phyloP scores from a whole-genome alignment of 768 basidiomycete genomes.

The Leccinum fibrillosum region DNA sequence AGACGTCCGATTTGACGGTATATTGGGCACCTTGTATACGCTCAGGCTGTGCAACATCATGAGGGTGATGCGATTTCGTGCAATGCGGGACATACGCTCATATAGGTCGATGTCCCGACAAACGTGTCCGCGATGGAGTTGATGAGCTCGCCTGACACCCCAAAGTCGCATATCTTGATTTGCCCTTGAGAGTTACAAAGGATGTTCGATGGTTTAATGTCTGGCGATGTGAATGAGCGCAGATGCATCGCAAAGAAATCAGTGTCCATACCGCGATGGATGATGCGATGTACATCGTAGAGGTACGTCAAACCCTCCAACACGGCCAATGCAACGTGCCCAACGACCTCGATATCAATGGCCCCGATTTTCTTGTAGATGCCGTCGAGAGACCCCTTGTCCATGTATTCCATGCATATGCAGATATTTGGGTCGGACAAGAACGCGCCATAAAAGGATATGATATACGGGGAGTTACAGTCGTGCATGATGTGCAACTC shows the following conservation, averaged over 20 bases:
- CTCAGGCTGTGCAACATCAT: constrained; percentile 67
- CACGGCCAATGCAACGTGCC: constrained; percentile 91
- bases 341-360: constrained; percentile 90
- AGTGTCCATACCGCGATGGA: constrained; percentile 84
- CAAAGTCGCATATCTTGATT: constrained; percentile 99
- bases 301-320: constrained; percentile 94
- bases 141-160: constrained; percentile 97
- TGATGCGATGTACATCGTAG: constrained; percentile 96
- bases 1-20: constrained; percentile 98
- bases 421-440: constrained; percentile 97
- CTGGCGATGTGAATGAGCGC: constrained; percentile 42
- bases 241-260: neutral
- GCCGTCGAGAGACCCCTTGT: constrained; percentile 89
- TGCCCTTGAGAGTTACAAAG: constrained; percentile 91
- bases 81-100: constrained; percentile 73
- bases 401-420: constrained; percentile 97
- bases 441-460: constrained; percentile 97
- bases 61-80: constrained; percentile 12
- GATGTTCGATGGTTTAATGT: constrained; percentile 99
- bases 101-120: constrained; percentile 98
- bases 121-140: constrained; percentile 99
- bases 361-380: constrained; percentile 96
- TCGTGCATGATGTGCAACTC: constrained; percentile 99
- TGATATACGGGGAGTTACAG: constrained; percentile 89
- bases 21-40: constrained; percentile 99